Conservation (phyloP, 108 stramenopile species). For the Discostella stelligeroides region DNA sequence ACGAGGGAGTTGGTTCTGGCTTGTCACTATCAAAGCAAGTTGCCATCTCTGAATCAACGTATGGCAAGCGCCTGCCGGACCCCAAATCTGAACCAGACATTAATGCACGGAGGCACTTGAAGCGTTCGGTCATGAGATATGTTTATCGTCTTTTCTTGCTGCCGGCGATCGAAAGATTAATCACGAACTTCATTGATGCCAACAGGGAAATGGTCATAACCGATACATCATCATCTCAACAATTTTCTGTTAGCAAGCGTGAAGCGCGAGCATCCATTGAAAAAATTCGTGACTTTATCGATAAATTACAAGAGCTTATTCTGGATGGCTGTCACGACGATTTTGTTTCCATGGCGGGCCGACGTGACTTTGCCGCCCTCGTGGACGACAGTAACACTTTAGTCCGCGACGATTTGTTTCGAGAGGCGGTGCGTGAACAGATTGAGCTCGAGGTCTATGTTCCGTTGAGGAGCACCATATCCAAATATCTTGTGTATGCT, state of each 20-base stretch:
- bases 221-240: constrained; percentile 39
- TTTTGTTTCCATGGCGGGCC: constrained; percentile 59
- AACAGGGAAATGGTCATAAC: constrained; percentile 45
- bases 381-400: constrained; percentile 27
- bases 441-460: constrained; percentile 88
- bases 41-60: constrained; percentile 41
- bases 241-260: constrained; percentile 33
- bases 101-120: constrained; percentile 55
- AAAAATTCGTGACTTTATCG: constrained; percentile 67
- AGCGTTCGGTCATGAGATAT: constrained; percentile 76
- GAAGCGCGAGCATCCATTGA: constrained; percentile 56
- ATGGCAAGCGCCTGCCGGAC: constrained; percentile 34
- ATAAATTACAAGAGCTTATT: constrained; percentile 78
- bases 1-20: constrained; percentile 14
- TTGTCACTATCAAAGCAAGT: constrained; percentile 45
- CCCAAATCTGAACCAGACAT: constrained; percentile 39
- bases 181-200: constrained; percentile 67
- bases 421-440: constrained; percentile 84
- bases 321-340: constrained; percentile 77
- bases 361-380: constrained; percentile 53
- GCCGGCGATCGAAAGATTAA: constrained; percentile 60
- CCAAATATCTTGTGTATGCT: constrained; percentile 76
- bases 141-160: constrained; percentile 78
- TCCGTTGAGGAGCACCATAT: constrained; percentile 77
- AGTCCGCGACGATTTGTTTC: constrained; percentile 61